These are phyloP conservation scores for Coemansia sp. DNA, from an alignment of 192 early-diverging fungal species.

Conservation along the genomic window DNA sequence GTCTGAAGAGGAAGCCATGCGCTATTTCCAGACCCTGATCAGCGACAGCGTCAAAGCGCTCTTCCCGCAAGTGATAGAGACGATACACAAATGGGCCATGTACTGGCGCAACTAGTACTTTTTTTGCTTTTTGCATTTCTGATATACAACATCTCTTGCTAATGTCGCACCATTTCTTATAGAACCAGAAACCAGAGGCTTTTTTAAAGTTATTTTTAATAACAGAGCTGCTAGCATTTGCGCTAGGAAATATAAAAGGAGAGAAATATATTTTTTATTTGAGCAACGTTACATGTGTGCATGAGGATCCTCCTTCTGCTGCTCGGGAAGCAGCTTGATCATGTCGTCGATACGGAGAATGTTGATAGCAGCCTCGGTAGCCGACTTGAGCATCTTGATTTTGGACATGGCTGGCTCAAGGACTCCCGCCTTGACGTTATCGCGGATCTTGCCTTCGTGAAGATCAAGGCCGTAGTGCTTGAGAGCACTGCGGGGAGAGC, in stretches of 20 bases:
- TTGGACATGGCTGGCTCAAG: slow-evolving; percentile 98
- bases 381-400: slow-evolving; percentile 95
- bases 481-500: slow-evolving; percentile 71
- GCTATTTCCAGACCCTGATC: slow-evolving; percentile 89
- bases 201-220: not conserved
- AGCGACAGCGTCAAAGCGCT: slow-evolving; percentile 91
- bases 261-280: too few relatives aligned
- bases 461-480: slow-evolving; percentile 94
- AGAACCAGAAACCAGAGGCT: too few relatives aligned
- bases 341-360: slow-evolving; percentile 95
- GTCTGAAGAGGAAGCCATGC: slow-evolving; percentile 90
- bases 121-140: not conserved
- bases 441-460: slow-evolving; percentile 87
- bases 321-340: slow-evolving; percentile 66
- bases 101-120: slow-evolving; percentile 60
- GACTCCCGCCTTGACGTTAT: slow-evolving; percentile 92
- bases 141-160: too few relatives aligned
- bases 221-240: not conserved
- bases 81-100: slow-evolving; percentile 95
- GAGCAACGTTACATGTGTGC: slow-evolving; percentile 42
- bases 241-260: not conserved
- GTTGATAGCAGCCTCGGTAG: slow-evolving; percentile 97
- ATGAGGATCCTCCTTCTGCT: slow-evolving; percentile 55
- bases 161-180: too few relatives aligned
- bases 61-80: slow-evolving; percentile 98